phyloP scores from a whole-genome alignment of 495 filamentous ascomycete species.

The Apiosordaria backusii region DNA sequence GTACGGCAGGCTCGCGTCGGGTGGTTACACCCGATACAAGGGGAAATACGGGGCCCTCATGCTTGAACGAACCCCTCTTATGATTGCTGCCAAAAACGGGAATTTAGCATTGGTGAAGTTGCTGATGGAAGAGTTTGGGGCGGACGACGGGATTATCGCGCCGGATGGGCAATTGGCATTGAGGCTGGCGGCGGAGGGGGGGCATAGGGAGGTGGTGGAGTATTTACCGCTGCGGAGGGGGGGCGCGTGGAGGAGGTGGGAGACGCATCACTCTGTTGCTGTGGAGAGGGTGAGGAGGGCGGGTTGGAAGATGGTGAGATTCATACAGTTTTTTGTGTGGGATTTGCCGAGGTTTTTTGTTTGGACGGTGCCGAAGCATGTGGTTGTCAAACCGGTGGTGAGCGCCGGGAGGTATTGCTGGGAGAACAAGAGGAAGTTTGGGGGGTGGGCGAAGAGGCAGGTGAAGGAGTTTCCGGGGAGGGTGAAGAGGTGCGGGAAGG shows the following conservation, averaged over 20 bases:
- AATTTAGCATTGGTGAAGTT: constrained; percentile 28
- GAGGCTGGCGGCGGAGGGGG: constrained; percentile 28
- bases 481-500: constrained; percentile 17
- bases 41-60: background rate
- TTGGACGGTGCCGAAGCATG: constrained; percentile 33
- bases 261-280: constrained; percentile 20
- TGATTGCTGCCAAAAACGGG: constrained; percentile 27
- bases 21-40: background rate
- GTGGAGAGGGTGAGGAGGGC: constrained; percentile 24
- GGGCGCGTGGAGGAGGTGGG: constrained; percentile 33
- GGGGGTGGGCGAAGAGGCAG: constrained; percentile 25
- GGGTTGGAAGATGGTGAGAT: constrained; percentile 18
- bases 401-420: constrained; percentile 24
- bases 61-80: constrained; percentile 34
- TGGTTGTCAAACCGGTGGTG: constrained; percentile 26
- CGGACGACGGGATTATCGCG: constrained; percentile 30
- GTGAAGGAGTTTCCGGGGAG: constrained; percentile 19
- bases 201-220: constrained; percentile 31
- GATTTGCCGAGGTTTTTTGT: constrained; percentile 32
- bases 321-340: constrained; percentile 30
- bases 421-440: constrained; percentile 27
- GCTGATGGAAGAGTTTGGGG: constrained; percentile 24
- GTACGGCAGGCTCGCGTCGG: constrained; percentile 6
- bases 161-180: constrained; percentile 33
- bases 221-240: constrained; percentile 31